Conservation (phyloP, 106 monocot genomes). For the Phalaenopsis aphrodite region DNA sequence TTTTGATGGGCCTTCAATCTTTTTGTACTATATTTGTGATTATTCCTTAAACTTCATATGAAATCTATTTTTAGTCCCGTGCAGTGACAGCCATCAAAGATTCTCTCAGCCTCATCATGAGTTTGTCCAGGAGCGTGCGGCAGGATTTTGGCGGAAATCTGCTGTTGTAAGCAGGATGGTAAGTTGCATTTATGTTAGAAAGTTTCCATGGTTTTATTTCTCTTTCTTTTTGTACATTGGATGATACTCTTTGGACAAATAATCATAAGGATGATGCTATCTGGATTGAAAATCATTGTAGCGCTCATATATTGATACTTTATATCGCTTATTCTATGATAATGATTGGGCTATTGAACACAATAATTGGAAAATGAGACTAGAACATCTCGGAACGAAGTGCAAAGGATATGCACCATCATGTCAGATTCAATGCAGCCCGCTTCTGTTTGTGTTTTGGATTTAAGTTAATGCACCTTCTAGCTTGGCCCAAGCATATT, state of each 20-base stretch:
- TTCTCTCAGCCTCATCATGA: background rate
- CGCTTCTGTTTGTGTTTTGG: background rate
- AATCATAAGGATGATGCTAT: too few species aligned
- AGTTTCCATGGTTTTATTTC: background rate
- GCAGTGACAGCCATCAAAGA: background rate
- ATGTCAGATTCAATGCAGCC: background rate
- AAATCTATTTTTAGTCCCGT: background rate
- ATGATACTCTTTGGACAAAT: background rate
- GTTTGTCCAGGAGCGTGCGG: conserved; percentile 10
- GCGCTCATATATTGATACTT: background rate
- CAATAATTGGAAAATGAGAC: background rate
- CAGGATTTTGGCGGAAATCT: conserved; percentile 6
- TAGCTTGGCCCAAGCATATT: background rate
- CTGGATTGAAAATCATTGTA: background rate
- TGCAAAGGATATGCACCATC: background rate
- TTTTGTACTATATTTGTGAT: background rate
- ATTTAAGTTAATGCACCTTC: background rate
- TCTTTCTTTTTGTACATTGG: background rate
- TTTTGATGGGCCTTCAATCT: background rate
- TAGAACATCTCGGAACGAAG: background rate
- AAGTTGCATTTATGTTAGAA: background rate
- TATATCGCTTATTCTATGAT: background rate
- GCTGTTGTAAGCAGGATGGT: conserved; percentile 6
- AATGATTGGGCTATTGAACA: background rate
- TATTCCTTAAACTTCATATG: background rate